Evolutionary conservation across 1,284 basidiomycete genomes (phyloP).

Genomic region (Sanguinoderma infundibulare): DNA sequence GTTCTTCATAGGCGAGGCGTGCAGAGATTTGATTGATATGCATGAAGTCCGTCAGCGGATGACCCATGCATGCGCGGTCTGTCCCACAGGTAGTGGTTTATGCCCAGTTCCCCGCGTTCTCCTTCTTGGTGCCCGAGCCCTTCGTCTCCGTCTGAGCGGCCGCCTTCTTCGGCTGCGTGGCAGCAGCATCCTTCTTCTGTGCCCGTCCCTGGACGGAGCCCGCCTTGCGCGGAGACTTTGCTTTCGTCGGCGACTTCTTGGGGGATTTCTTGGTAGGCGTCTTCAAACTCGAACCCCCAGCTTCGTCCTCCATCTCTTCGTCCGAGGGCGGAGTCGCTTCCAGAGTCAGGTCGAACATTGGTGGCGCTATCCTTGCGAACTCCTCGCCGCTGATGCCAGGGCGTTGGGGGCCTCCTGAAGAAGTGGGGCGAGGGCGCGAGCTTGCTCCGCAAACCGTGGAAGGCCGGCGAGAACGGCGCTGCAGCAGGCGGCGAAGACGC

Average conservation of each 20-base stretch:
- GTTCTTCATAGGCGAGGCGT: too few relatives aligned
- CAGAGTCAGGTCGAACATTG: background rate
- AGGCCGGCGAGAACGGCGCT: slow-evolving; percentile 42
- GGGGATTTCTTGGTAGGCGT: background rate
- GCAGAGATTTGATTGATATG: too few relatives aligned
- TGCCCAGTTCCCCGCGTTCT: background rate
- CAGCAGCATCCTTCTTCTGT: background rate
- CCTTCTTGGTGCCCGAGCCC: too few relatives aligned
- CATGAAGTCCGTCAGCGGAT: too few relatives aligned
- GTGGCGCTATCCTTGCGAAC: background rate
- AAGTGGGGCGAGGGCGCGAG: slow-evolving; percentile 83
- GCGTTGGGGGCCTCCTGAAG: slow-evolving; percentile 75
- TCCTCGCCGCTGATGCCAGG: slow-evolving; percentile 42
- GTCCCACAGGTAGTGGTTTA: too few relatives aligned
- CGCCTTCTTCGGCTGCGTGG: background rate
- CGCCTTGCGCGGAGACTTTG: background rate
- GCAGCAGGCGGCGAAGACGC: slow-evolving; percentile 32
- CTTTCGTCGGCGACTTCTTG: background rate
- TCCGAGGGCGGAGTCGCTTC: background rate
- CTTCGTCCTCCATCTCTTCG: background rate
- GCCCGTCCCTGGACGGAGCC: background rate
- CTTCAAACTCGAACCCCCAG: background rate
- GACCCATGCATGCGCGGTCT: too few relatives aligned
- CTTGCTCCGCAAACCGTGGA: slow-evolving; percentile 75
- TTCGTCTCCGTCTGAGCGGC: background rate